Evolutionary conservation across 768 basidiomycete genomes (phyloP), one percentile per base, ranked within the genome.

Genomic region (Hortiboletus flavorubellus): DNA sequence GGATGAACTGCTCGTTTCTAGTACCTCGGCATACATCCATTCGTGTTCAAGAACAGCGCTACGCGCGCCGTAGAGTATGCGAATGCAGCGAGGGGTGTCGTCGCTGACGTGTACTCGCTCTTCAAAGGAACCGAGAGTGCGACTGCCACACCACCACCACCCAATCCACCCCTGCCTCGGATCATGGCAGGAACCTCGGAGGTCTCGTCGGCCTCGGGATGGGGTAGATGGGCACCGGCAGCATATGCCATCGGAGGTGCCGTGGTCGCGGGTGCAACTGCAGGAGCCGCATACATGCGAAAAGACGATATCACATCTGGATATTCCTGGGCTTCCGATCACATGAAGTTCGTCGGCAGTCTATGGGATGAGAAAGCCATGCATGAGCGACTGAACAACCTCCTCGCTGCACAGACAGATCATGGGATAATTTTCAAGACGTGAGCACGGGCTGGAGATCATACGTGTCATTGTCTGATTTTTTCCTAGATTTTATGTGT

Each of bases 11-110:
- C 41, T 55, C 8, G 56, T 23, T 23, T 61, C 9, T 60, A 96
- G 93, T 97, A 88, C 72, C 81, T 92, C 21, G 94, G 95, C 14
- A 73, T 98, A 21, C 85, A 96, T 61, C 93, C 94, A 0, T 76
- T 76, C 52, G 84, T 94, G 34, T 90, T 94, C 78, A 93, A 93
- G 75, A 85, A 93, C 68, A 79, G 80, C 42, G 85, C 91, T 0
- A 85, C 84, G 0, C 88, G 90, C 66, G 89, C 84, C 2, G 78
- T 83, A 5, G 81, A 84, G 57, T 88, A 89, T 63, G 86, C 86
- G 5, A 79, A 78, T 46, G 73, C 81, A 12, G 92, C 89, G 3
- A 78, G 80, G 46, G 82, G 79, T 8, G 71, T 90, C 23, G 87
- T 82, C 16, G 78, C 83, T 4, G 82, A 83, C 3, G 55, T 87